Base-by-base conservation (phyloP, 345 rosid species). In the Eutrema heterophyllum region DNA sequence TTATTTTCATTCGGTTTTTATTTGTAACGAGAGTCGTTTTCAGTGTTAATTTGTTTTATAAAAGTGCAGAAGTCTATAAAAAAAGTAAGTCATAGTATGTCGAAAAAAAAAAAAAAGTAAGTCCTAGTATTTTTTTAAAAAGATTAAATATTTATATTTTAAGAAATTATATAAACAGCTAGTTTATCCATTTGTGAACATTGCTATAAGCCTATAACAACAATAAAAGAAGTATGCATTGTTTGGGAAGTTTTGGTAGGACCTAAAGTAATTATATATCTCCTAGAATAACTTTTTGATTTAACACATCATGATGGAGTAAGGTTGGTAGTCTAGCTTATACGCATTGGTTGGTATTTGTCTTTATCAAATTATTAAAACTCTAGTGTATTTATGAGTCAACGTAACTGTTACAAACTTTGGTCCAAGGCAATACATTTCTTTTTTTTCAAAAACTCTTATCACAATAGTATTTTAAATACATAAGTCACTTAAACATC, bases 321-420 rank as follows among this genome's bases (percentile, higher is more conserved):
- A 48, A 15, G 32, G 12, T 15, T 21, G 24, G 24, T 21, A 21
- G 35, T 26, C 32, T 3, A 14, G n/a, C 16, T 16, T 5, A 54
- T 53, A 43, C 18, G 48, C 36, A 44, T 53, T 53, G 29, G 48
- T 74, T 74, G 60, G 72, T 67, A 66, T 73, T 46, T 65, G 78
- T 67, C 78, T 58, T 32, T 74, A 48, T 74, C 78, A 55, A 13
- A 46, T 3, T 53, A 72, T 36, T 46, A 26, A 57, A 48, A 11
- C 51, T 15, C 30, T 29, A 29, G 30, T 68, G 43, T 68, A 68
- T 58, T 24, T 48, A 61, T 49, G 75, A n/a, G 15, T 27, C 41
- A 4, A n/a, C n/a, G n/a, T n/a, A n/a, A 50, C 41, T 39, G 21
- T 61, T 39, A 38, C 44, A 59, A 24, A 38, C 9, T 48, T 27